Percentiles rank a stretch among this genome's conserved stretches.
phyloP scores from a whole-genome alignment of 2,329 filamentous ascomycete species.

The Verticillium klebahnii region DNA sequence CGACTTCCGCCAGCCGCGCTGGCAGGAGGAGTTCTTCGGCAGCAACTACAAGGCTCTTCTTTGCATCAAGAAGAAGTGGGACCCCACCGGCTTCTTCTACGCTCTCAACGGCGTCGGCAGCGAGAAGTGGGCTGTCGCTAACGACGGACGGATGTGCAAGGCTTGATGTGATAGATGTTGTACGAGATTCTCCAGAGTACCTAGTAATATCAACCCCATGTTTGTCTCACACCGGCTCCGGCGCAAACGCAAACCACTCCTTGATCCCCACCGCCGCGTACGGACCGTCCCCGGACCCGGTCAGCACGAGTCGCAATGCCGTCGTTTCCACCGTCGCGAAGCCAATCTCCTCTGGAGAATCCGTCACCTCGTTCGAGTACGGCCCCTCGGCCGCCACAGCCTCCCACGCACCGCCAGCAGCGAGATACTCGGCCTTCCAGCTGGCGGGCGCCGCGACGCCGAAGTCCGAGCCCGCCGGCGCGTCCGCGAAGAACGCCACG shows the following conservation, averaged over 20 bases:
- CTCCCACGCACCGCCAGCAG: conserved; percentile 14
- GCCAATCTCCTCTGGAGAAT: conserved; percentile 20
- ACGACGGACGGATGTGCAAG: conserved; percentile 35
- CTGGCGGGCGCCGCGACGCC: conserved; percentile 23
- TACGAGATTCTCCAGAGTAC: not conserved
- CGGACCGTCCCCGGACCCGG: conserved; percentile 15
- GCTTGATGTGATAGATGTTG: conserved; percentile 1
- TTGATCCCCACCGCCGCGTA: conserved; percentile 20
- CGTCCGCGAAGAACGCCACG: conserved; percentile 25
- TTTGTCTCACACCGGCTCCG: not conserved
- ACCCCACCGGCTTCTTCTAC: conserved; percentile 40
- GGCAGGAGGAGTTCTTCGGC: conserved; percentile 41
- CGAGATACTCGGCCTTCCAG: conserved; percentile 21
- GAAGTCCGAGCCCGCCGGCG: conserved; percentile 20
- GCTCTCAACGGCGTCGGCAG: conserved; percentile 45
- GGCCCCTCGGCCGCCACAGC: conserved; percentile 13
- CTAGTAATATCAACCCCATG: not conserved
- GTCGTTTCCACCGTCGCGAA: conserved; percentile 21
- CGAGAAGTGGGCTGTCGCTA: conserved; percentile 39
- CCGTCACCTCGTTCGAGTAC: conserved; percentile 20
- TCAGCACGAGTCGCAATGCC: conserved; percentile 15
- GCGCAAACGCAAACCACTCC: conserved; percentile 18
- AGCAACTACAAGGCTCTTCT: conserved; percentile 36
- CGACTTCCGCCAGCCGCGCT: conserved; percentile 42
- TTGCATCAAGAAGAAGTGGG: conserved; percentile 45